phyloP scores from a whole-genome alignment of 345 rosid species.

The Gossypium mustelinum region DNA sequence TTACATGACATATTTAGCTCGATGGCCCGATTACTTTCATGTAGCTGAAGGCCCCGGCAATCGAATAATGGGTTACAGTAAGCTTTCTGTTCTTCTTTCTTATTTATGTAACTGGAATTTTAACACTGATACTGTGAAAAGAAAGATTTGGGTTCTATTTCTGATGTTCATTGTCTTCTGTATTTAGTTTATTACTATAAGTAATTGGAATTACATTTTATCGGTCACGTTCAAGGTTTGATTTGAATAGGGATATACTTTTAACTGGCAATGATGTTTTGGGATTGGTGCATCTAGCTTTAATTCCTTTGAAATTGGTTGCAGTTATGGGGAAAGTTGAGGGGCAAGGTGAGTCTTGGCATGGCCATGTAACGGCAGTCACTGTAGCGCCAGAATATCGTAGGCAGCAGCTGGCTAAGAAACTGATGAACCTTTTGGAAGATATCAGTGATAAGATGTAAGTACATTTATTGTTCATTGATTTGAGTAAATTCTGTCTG shows the following conservation, averaged over 20 bases:
- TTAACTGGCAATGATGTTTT: not conserved
- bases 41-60: constrained; percentile 80
- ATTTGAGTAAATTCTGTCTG: not conserved
- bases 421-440: constrained; percentile 4
- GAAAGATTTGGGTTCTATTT: not conserved
- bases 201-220: not conserved
- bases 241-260: not conserved
- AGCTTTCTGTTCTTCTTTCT: constrained; percentile 2
- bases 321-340: constrained; percentile 95
- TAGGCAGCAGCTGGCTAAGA: constrained; percentile 70
- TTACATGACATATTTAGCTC: constrained; percentile 93
- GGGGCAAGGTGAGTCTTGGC: constrained; percentile 99
- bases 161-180: not conserved
- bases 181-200: no score
- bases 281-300: not conserved
- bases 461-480: constrained; percentile 14
- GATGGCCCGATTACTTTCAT: constrained; percentile 95
- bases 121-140: not conserved
- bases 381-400: constrained; percentile 86
- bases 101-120: not conserved
- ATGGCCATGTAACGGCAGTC: constrained; percentile 93
- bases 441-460: constrained; percentile 55
- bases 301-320: constrained; percentile 19
- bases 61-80: constrained; percentile 90
- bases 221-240: not conserved